Conservation (phyloP, 2,329 filamentous ascomycete species). For the Colletotrichum phormii region DNA sequence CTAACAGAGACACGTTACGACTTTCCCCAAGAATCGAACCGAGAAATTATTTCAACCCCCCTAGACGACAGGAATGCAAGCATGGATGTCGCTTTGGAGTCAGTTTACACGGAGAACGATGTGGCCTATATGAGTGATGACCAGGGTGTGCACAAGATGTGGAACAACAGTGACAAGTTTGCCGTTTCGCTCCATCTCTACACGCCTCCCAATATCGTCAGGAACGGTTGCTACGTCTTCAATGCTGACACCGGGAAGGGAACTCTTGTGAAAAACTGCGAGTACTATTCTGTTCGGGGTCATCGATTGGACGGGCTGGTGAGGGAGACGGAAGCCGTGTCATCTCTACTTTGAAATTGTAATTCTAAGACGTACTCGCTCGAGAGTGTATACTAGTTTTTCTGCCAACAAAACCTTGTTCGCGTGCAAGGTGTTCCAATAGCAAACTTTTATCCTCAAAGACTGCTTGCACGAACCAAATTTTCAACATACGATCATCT, state of each 20-base stretch:
- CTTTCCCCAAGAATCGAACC: constrained; percentile 71
- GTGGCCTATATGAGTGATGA: constrained; percentile 94
- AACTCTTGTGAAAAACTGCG: neutral
- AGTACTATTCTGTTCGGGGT: neutral
- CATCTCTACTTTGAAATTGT: neutral
- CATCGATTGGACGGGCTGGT: too few species aligned
- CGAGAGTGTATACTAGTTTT: too few species aligned
- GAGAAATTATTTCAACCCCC: too few species aligned
- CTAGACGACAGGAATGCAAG: neutral
- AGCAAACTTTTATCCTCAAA: too few species aligned
- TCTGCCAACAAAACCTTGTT: too few species aligned
- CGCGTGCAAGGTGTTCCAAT: too few species aligned
- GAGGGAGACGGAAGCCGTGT: too few species aligned
- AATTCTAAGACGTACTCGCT: neutral
- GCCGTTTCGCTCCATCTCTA: constrained; percentile 81
- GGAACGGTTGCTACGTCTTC: neutral
- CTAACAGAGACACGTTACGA: constrained; percentile 86
- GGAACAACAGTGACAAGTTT: constrained; percentile 78
- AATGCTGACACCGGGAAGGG: neutral
- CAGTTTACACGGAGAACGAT: constrained; percentile 74
- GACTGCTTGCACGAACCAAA: too few species aligned
- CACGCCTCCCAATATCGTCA: neutral
- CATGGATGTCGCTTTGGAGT: constrained; percentile 62
- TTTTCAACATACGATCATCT: too few species aligned
- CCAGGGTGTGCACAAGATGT: constrained; percentile 85